These are phyloP conservation scores for Suhomyces chickasaworum DNA, from an alignment of 1,139 yeast species.

Conservation along the genomic window DNA sequence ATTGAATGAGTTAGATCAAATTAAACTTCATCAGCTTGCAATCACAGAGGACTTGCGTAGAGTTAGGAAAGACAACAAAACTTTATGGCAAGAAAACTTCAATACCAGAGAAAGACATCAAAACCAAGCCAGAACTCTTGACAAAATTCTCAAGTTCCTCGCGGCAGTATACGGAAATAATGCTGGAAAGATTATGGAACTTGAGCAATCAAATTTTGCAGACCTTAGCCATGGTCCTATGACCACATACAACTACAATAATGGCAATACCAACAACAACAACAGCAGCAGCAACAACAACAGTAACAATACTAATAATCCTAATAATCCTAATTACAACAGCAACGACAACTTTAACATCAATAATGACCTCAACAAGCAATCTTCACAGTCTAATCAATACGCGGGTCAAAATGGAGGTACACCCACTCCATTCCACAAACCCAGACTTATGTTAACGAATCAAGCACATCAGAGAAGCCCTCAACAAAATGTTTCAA, in stretches of 20 bases:
- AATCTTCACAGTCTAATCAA: conserved; percentile 11
- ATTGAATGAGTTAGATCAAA: conserved; percentile 70
- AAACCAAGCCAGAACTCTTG: conserved; percentile 84
- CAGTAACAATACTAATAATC: conserved; percentile 12
- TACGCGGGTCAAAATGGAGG: conserved; percentile 7
- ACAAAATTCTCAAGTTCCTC: conserved; percentile 81
- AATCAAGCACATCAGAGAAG: conserved; percentile 34
- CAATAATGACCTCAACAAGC: not conserved
- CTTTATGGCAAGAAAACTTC: conserved; percentile 87
- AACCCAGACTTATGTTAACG: conserved; percentile 48
- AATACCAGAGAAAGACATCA: conserved; percentile 82
- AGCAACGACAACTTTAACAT: conserved; percentile 15
- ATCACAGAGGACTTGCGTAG: conserved; percentile 83
- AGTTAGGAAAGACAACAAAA: conserved; percentile 82
- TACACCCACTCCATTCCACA: conserved; percentile 28
- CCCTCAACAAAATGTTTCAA: conserved; percentile 6
- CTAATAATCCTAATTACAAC: too few species aligned
- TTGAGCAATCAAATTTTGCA: conserved; percentile 22
- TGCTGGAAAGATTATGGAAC: conserved; percentile 50
- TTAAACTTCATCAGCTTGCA: conserved; percentile 75
- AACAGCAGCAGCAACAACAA: conserved; percentile 16
- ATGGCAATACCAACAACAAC: not conserved
- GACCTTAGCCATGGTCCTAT: conserved; percentile 19
- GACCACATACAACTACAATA: conserved; percentile 22
- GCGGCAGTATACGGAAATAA: conserved; percentile 80